These are phyloP conservation scores for Fusarium brachygibbosum DNA, from an alignment of 2,329 filamentous ascomycete species.

Conservation along the genomic window DNA sequence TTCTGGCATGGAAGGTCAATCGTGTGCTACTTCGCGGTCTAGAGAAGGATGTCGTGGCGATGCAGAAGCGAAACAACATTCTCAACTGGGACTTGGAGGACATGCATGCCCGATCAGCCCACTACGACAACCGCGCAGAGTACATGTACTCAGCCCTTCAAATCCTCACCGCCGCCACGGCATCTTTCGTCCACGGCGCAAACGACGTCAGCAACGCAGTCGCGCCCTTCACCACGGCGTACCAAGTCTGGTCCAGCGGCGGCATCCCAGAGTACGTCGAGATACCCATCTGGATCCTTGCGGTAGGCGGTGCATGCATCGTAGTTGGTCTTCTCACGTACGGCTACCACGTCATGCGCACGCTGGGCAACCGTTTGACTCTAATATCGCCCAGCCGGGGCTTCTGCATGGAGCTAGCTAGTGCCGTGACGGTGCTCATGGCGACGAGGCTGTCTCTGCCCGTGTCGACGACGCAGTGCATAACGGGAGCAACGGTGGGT, in stretches of 20 bases:
- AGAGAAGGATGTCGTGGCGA: slow-evolving; percentile 62
- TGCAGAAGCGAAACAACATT: slow-evolving; percentile 63
- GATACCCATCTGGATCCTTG: slow-evolving; percentile 72
- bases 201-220: slow-evolving; percentile 76
- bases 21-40: slow-evolving; percentile 61
- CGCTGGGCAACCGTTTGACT: slow-evolving; percentile 72
- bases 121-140: slow-evolving; percentile 73
- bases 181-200: slow-evolving; percentile 76
- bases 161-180: slow-evolving; percentile 71
- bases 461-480: slow-evolving; percentile 75
- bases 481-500: slow-evolving; percentile 73
- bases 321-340: slow-evolving; percentile 70
- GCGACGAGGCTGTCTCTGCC: slow-evolving; percentile 69
- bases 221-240: slow-evolving; percentile 74
- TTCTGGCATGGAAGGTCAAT: slow-evolving; percentile 58
- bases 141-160: slow-evolving; percentile 73
- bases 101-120: slow-evolving; percentile 68
- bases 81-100: slow-evolving; percentile 64
- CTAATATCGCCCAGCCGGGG: slow-evolving; percentile 71
- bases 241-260: slow-evolving; percentile 68
- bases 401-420: slow-evolving; percentile 72
- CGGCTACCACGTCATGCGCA: slow-evolving; percentile 74
- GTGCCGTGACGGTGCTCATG: slow-evolving; percentile 71
- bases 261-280: slow-evolving; percentile 58
- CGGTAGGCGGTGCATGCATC: slow-evolving; percentile 64